These are phyloP conservation scores for Umbelopsis sp. DNA, from an alignment of 192 early-diverging fungal genomes.

Conservation along the genomic window DNA sequence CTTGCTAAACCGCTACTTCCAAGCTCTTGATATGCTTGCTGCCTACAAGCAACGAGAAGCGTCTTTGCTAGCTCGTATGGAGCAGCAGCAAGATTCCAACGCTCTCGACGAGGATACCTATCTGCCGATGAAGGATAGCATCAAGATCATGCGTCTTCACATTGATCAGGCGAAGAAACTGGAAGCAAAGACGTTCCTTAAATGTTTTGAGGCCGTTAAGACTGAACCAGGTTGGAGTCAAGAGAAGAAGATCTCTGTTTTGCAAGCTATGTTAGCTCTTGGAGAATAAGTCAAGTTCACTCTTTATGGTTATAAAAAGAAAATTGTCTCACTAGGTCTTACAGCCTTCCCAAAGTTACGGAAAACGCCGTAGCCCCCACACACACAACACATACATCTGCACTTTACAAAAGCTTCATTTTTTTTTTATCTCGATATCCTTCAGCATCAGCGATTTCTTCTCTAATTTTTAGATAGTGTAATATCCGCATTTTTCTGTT, in stretches of 20 bases:
- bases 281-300: background rate
- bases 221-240: conserved; percentile 17
- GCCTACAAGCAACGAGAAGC: conserved; percentile 10
- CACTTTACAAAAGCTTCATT: background rate
- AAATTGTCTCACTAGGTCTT: no score
- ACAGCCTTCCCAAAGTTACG: no score
- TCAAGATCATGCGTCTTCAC: conserved; percentile 11
- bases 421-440: no score
- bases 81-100: background rate
- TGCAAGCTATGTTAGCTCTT: conserved; percentile 13
- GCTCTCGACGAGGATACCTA: conserved; percentile 11
- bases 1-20: background rate
- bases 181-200: conserved; percentile 13
- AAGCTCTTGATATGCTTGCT: conserved; percentile 6
- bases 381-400: background rate
- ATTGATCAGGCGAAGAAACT: conserved; percentile 8
- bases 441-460: background rate
- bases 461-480: background rate
- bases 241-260: conserved; percentile 15
- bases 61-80: background rate
- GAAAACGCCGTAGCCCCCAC: background rate
- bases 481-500: background rate
- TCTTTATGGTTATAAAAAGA: no score
- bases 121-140: conserved; percentile 1
- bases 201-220: conserved; percentile 11